Evolutionary conservation across 495 filamentous ascomycete genomes (phyloP).

Genomic region (Neurospora tetrasperma): DNA sequence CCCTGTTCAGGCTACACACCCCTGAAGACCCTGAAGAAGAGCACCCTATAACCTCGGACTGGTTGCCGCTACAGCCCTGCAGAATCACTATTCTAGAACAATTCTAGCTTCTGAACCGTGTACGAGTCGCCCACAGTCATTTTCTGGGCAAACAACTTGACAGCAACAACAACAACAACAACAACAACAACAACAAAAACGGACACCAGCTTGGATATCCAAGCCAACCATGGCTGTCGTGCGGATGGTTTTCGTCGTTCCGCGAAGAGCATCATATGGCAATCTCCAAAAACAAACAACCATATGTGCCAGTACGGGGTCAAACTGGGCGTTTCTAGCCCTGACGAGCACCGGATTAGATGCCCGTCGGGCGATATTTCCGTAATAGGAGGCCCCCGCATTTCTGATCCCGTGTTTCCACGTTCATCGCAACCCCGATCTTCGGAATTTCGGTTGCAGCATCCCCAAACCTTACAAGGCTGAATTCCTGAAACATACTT

Average conservation of each 20-base stretch:
- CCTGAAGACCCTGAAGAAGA: neutral
- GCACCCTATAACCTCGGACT: conserved; percentile 10
- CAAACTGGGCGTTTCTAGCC: too few species aligned
- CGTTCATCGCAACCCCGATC: neutral
- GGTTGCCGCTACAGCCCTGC: conserved; percentile 17
- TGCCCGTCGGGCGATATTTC: neutral
- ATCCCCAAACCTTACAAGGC: neutral
- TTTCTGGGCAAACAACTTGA: neutral
- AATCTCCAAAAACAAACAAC: neutral
- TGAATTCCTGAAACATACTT: neutral
- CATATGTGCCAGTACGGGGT: neutral
- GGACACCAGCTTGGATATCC: neutral
- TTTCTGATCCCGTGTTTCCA: neutral
- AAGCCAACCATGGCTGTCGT: neutral
- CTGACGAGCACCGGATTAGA: neutral
- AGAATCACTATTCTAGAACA: conserved; percentile 20
- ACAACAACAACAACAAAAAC: neutral
- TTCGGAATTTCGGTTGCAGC: neutral
- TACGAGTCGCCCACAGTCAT: neutral
- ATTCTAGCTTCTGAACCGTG: conserved; percentile 21
- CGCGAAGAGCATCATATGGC: neutral
- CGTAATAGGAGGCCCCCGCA: neutral
- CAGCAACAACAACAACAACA: neutral
- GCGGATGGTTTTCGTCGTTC: neutral
- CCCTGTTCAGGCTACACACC: neutral